Base-by-base conservation (phyloP, 176 grass and related monocot genomes). In the Carex myosuroides region DNA sequence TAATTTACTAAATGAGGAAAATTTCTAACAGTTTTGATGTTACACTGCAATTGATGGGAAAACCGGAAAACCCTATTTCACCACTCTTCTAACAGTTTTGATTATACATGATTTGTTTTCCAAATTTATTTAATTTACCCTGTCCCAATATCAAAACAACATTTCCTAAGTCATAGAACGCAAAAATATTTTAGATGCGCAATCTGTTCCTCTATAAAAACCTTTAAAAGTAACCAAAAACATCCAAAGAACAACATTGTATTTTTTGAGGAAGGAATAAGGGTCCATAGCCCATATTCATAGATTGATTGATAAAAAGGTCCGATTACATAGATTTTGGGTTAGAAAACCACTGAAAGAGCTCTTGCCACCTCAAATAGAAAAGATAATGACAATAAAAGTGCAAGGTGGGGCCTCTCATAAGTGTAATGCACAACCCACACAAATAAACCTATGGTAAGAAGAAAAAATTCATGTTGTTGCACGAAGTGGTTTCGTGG, bases 401-500 rank as follows among this genome's bases (percentile, higher is more conserved):
- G 78, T 26, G 79, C 71, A 76, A 52, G 80, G 50, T 18, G 35
- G 20, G 76, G 44, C 61, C 57, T 85, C 64, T 81, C 64, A 80
- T 26, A 86, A 64, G 26, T 32, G 44, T 57, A 81, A 60, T 83
- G 48, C 60, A 66, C 58, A 83, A 66, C 64, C 13, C 33, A 20
- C 46, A 81, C 50, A 79, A 33, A 22, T 42, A 81, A 81, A 64
- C 55, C 37, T 48, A 64, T 22, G 37, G 12, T 14, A 9, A 81
- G 59, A 20, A 60, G 9, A 80, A 53, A 81, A 10, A 54, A 68
- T 29, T 81, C n/a, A 55, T 79, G 84, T 84, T 48, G 86, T 87
- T 18, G 65, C 61, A 86, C 35, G 84, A 4, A 85, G 83, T 14
- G 82, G 65, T 79, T 90, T 79, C 63, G 95, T 95, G 80, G 87